Base-by-base conservation (phyloP, 2,329 filamentous ascomycete genomes). In the Sporothrix globosa region DNA sequence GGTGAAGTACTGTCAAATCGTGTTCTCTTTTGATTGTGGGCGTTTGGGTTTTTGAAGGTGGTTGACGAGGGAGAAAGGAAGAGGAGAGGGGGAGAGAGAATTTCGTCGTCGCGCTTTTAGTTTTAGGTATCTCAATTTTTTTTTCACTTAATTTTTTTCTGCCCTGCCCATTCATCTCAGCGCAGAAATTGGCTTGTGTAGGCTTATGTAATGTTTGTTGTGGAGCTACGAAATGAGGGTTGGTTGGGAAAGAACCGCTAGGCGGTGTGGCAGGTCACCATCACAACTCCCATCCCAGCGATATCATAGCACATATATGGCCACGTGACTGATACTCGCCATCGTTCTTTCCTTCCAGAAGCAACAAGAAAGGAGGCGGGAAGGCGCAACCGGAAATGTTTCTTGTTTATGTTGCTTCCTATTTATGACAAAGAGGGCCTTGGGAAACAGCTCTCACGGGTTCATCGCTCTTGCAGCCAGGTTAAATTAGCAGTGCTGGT, bases 1-100 rank as follows among this genome's bases (percentile, higher is more conserved):
- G 83, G 73, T 79, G 83, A 82, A 84, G 85, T 83, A 85, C 85
- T 85, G 69, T 72, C 70, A 74, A 70, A 56, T 74, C 70, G 72
- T 73, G 72, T 70, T 72, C 73, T 74, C 71, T 67, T 71, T 69
- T 48, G 21, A 41, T 46, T 56, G 69, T 76, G 77, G 80, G 78
- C 78, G 77, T 83, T 83, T 83, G 82, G 82, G 79, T 78, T 81
- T 50, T 63, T 63, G 69, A 70, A 79, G 80, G 80, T 80, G 80
- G 81, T 81, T 80, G 70, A 71, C 70, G 73, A 73, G 74, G 61
- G 68, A 56, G 61, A 63, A 48, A 41, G 39, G 41, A 48, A 68
- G 46, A 53, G 44, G 50, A 66, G 61, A 63, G 71, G 69, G 70
- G 70, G 67, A 72, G 67, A 71, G 66, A 61, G 58, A 69, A 72